phyloP scores from a whole-genome alignment of 306 rosid species.

The apple (Malus domestica) region ASM211411v1 NC_041804.1:4579501-4580000 shows the following conservation, averaged over 20 bases:
- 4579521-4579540: no score
- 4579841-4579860: background rate
- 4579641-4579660: no score
- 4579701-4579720: background rate
- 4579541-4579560: no score
- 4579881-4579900: background rate
- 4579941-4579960: no score
- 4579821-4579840: background rate
- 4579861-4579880: background rate
- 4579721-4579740: constrained; percentile 1
- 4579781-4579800: background rate
- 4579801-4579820: background rate
- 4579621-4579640: background rate
- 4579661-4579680: background rate
- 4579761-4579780: background rate
- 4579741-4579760: background rate
- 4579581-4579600: no score
- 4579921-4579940: background rate
- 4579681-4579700: constrained; percentile 2
- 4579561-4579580: no score
- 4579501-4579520: no score
- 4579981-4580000: no score
- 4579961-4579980: no score
- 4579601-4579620: background rate
- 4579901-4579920: no score